Evolutionary conservation across 495 filamentous ascomycete species (phyloP).

Genomic region (Lepraria neglecta): DNA sequence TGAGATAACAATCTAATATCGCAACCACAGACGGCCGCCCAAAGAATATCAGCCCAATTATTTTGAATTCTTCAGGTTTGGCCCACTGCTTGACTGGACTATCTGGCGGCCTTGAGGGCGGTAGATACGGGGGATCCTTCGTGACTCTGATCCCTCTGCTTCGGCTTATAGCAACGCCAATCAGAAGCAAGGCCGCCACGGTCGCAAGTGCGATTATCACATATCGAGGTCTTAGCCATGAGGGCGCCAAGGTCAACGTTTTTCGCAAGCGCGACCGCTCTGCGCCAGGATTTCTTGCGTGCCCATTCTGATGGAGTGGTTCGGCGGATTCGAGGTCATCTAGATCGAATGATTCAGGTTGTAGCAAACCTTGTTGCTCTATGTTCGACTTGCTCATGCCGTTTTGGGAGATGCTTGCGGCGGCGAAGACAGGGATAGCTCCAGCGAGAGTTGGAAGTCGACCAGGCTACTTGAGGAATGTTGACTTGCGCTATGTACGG

Average conservation of each 20-base stretch:
- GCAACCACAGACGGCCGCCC: conserved; percentile 20
- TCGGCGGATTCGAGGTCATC: conserved; percentile 11
- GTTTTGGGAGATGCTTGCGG: not conserved
- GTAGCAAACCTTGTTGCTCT: conserved; percentile 14
- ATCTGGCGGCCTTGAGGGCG: not conserved
- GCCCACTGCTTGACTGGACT: not conserved
- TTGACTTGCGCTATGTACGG: no score
- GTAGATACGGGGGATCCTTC: conserved; percentile 3
- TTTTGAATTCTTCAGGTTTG: conserved; percentile 35
- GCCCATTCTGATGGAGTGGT: not conserved
- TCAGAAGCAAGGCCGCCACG: conserved; percentile 7
- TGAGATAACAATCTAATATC: conserved; percentile 46
- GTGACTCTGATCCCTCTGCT: conserved; percentile 3
- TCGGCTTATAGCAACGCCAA: conserved; percentile 3
- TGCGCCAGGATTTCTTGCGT: not conserved
- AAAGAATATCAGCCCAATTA: conserved; percentile 43
- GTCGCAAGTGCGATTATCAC: conserved; percentile 2
- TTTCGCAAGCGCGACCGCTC: conserved; percentile 5
- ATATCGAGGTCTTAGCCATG: conserved; percentile 9
- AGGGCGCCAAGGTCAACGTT: not conserved
- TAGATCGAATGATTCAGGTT: conserved; percentile 12
- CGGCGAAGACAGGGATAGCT: no score
- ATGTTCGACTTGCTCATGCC: conserved; percentile 1
- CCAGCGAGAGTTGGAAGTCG: no score
- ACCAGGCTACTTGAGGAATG: no score